phyloP scores from a whole-genome alignment of 441 rosid genomes.

The Kokia cookei region DNA sequence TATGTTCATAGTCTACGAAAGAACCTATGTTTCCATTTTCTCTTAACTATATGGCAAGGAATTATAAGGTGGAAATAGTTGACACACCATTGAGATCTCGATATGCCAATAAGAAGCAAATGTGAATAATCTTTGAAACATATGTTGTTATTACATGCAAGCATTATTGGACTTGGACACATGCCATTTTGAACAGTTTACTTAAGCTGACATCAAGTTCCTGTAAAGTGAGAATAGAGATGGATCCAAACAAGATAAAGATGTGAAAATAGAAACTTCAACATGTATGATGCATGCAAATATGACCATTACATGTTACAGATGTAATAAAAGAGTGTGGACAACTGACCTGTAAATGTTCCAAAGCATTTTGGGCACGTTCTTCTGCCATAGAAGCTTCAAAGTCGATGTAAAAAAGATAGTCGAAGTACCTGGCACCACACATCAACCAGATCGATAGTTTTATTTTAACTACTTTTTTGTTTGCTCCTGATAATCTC shows the following conservation, averaged over 20 bases:
- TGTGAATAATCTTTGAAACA: neutral
- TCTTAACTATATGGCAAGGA: neutral
- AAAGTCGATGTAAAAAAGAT: conserved; percentile 82
- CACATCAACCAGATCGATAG: conserved; percentile 1
- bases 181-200: neutral
- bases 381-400: conserved; percentile 96
- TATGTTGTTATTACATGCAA: neutral
- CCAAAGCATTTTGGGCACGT: conserved; percentile 74
- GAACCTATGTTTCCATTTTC: neutral
- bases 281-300: neutral
- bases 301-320: neutral
- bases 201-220: neutral
- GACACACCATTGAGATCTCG: neutral
- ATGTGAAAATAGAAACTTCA: neutral
- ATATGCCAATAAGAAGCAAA: neutral
- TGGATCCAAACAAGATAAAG: neutral
- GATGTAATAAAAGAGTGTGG: neutral
- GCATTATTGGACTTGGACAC: neutral
- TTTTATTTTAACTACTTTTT: neutral
- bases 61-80: neutral
- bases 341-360: conserved; percentile 66
- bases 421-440: conserved; percentile 75
- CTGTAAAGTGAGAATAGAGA: neutral
- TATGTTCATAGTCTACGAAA: neutral
- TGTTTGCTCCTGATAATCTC: neutral